These are phyloP conservation scores for Teunomyces barrocoloradensis DNA, from an alignment of 805 yeast species.

Conservation along the genomic window DNA sequence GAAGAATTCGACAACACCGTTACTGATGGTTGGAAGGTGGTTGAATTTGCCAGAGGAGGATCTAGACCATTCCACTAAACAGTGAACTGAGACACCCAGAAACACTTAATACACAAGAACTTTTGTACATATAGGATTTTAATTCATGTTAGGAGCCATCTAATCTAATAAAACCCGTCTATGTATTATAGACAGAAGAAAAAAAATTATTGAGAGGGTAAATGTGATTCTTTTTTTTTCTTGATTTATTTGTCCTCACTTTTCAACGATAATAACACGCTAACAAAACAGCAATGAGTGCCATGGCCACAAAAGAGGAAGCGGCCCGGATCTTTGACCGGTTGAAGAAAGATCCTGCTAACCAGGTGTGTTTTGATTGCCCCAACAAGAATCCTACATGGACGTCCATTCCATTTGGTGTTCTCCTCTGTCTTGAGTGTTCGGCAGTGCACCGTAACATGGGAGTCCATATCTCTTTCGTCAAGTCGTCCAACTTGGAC, in stretches of 20 bases:
- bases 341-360: constrained; percentile 65
- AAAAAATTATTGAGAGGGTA: neutral
- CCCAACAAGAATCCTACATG: constrained; percentile 93
- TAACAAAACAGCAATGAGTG: constrained; percentile 2
- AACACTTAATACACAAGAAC: neutral
- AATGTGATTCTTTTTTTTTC: neutral
- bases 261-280: constrained; percentile 3
- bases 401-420: constrained; percentile 97
- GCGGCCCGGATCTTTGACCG: constrained; percentile 62
- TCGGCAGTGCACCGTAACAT: constrained; percentile 92
- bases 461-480: constrained; percentile 96
- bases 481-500: constrained; percentile 86
- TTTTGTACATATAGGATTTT: neutral
- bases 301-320: constrained; percentile 66
- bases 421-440: constrained; percentile 88
- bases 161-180: too few species aligned
- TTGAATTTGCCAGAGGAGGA: constrained; percentile 93
- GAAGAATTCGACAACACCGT: constrained; percentile 86
- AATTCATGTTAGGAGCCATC: neutral
- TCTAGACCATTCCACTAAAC: constrained; percentile 68
- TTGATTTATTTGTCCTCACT: neutral
- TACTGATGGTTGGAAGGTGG: constrained; percentile 96
- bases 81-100: neutral
- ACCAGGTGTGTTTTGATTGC: constrained; percentile 91
- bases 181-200: neutral